phyloP scores from a whole-genome alignment of 2,329 filamentous ascomycete genomes.

The Botrytis cinerea region DNA sequence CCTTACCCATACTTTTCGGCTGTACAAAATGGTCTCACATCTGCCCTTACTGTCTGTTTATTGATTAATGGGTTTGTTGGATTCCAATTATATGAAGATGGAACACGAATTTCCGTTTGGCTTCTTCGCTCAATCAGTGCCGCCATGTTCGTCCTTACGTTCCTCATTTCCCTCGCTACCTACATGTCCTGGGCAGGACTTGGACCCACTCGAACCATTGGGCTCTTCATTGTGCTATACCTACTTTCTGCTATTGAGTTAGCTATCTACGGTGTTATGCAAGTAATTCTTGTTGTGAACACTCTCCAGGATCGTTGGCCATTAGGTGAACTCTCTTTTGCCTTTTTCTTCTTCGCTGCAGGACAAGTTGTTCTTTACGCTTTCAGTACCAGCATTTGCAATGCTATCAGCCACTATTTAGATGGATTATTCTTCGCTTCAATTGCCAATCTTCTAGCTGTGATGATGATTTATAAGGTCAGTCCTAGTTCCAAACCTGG shows the following conservation, averaged over 20 bases:
- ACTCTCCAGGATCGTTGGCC: slow-evolving; percentile 97
- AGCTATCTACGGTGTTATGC: slow-evolving; percentile 81
- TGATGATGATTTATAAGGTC: slow-evolving; percentile 99
- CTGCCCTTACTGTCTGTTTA: slow-evolving; percentile 83
- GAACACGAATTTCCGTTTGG: slow-evolving; percentile 91
- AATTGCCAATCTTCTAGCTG: slow-evolving; percentile 86
- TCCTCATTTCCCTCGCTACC: slow-evolving; percentile 84
- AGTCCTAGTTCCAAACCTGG: slow-evolving; percentile 30
- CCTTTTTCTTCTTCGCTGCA: slow-evolving; percentile 84
- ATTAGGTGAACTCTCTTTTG: slow-evolving; percentile 86
- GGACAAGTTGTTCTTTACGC: slow-evolving; percentile 93
- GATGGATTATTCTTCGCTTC: slow-evolving; percentile 95
- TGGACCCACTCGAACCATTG: slow-evolving; percentile 80
- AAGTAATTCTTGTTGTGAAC: slow-evolving; percentile 82
- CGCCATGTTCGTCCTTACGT: slow-evolving; percentile 81
- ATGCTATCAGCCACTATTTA: slow-evolving; percentile 83
- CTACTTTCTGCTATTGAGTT: slow-evolving; percentile 86
- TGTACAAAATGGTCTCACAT: slow-evolving; percentile 80
- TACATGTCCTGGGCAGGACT: slow-evolving; percentile 91
- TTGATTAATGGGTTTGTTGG: slow-evolving; percentile 98
- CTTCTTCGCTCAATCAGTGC: slow-evolving; percentile 77
- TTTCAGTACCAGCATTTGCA: slow-evolving; percentile 83
- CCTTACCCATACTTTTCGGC: slow-evolving; percentile 92
- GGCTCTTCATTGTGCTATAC: slow-evolving; percentile 89
- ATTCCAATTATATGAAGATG: slow-evolving; percentile 97